These are phyloP conservation scores for Lepidium didymum DNA, from an alignment of 345 rosid species.

Conservation along the genomic window DNA sequence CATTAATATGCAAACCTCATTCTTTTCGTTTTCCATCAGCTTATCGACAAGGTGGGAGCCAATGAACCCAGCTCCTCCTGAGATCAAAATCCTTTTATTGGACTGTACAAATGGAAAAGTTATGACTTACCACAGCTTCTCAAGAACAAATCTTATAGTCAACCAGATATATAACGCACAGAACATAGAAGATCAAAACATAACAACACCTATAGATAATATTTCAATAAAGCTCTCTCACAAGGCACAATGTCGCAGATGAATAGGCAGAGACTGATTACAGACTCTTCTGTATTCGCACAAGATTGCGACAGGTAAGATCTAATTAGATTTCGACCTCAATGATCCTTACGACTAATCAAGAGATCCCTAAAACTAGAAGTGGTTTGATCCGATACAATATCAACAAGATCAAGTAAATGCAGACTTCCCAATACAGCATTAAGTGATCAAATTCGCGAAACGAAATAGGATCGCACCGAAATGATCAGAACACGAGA, in stretches of 20 bases:
- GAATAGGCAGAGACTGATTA: background rate
- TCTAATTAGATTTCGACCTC: background rate
- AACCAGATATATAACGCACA: background rate
- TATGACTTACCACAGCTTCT: background rate
- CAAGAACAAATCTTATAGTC: background rate
- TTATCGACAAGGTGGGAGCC: conserved; percentile 93
- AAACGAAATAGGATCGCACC: background rate
- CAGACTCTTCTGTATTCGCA: background rate
- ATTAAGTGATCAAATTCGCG: background rate
- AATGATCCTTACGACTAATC: background rate
- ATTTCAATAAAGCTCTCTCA: background rate
- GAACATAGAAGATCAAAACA: background rate
- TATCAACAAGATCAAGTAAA: background rate
- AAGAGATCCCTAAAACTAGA: background rate
- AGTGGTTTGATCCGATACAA: background rate
- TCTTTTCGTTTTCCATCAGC: conserved; percentile 89
- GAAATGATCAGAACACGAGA: conserved; percentile 14
- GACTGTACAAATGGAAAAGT: conserved; percentile 41
- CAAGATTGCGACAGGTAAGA: background rate
- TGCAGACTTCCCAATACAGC: background rate
- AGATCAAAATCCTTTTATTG: conserved; percentile 89
- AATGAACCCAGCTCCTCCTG: conserved; percentile 97
- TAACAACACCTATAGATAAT: background rate
- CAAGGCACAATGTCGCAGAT: background rate
- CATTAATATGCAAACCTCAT: conserved; percentile 50